Base-by-base conservation (phyloP, 495 filamentous ascomycete species). In the Lentithecium fluviatile region DNA sequence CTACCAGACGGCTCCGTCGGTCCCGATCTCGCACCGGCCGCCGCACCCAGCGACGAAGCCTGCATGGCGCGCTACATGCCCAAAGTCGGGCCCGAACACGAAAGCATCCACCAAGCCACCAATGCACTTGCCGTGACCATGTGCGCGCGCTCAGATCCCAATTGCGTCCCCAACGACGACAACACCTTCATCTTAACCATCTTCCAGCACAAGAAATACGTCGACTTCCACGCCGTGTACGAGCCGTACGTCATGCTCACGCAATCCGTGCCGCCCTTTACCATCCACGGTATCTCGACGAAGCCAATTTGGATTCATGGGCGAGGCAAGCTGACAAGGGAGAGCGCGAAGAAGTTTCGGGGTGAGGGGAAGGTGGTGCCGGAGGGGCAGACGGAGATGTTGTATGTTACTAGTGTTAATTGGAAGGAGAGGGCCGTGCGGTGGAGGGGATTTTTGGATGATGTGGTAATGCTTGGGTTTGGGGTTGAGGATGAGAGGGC, bases 171-270 rank as follows among this genome's bases (percentile, higher is more conserved):
- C 0, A 69, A 60, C 50, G 70, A 70, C 26, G 24, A 36, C 19
- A 82, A 82, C 66, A 83, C 80, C 0, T 78, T 78, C 55, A 71
- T 82, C 26, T 51, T 83, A 20, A 75, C 71, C 7, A 74, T 83
- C 46, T 75, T 81, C 52, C 81, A 83, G 29, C 75, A 79, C 62
- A 83, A 83, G 73, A 73, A 45, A 19, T 78, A 70, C 56, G 74
- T 76, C 60, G 32, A 56, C 21, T 79, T 69, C 26, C 80, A 78
- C 62, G 65, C 72, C 38, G 73, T 77, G 34, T 82, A 83, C 60
- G 80, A 83, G 69, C 81, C 80, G 0, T 83, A 82, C 55, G 75
- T 77, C 24, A 71, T 83, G 65, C 70, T 79, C 6, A 80, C 80
- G 56, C 65, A 67, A 12, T 74, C 74, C 38, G 61, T 60, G 1